phyloP scores from a whole-genome alignment of 2,329 filamentous ascomycete species.

The Aureobasidium sp. region DNA sequence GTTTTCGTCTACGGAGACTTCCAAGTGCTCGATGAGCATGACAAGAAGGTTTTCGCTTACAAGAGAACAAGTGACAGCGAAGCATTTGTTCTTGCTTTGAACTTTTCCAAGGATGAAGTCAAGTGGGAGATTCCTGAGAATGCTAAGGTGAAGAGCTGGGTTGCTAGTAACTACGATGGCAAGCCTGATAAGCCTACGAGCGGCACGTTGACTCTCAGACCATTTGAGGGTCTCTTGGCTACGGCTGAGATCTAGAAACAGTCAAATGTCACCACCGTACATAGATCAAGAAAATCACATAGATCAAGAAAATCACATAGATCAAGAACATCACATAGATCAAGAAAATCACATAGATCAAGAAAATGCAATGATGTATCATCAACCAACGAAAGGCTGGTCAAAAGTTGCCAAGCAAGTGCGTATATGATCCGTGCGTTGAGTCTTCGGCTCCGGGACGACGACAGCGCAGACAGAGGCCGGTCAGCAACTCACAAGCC shows the following conservation, averaged over 20 bases:
- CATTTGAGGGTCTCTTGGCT: conserved; percentile 32
- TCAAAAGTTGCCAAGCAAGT: neutral
- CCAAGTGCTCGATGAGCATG: conserved; percentile 43
- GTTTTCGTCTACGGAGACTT: conserved; percentile 58
- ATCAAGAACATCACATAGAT: neutral
- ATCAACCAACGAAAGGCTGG: too few relatives aligned
- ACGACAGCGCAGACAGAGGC: neutral
- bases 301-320: neutral
- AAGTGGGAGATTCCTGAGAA: conserved; percentile 30
- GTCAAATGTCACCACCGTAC: neutral
- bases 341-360: neutral
- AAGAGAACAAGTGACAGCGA: conserved; percentile 24
- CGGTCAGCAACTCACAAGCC: neutral
- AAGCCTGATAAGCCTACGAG: conserved; percentile 23
- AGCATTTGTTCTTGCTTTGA: conserved; percentile 31
- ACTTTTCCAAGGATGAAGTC: conserved; percentile 29
- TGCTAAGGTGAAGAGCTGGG: conserved; percentile 31
- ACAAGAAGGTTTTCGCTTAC: conserved; percentile 52
- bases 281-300: neutral
- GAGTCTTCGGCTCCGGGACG: neutral
- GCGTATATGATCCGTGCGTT: neutral
- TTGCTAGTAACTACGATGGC: conserved; percentile 28
- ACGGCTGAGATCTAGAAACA: neutral
- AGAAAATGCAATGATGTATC: too few relatives aligned
- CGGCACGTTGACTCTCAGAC: conserved; percentile 26